Evolutionary conservation across 2,329 filamentous ascomycete genomes (phyloP).

Genomic region (Fusarium keratoplasticum): DNA sequence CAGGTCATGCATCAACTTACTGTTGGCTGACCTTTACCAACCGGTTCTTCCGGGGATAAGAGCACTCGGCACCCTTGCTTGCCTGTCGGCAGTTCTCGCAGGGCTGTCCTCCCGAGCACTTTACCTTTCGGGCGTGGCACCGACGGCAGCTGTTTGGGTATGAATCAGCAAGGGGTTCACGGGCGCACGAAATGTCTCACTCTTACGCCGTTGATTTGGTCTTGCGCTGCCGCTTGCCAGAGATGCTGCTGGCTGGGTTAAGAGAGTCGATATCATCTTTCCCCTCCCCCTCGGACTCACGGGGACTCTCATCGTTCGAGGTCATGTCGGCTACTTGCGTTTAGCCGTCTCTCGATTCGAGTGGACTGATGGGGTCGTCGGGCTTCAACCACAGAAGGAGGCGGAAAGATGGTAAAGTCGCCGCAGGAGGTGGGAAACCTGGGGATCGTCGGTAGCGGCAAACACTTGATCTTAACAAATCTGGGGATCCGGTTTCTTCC

Average conservation of each 20-base stretch:
- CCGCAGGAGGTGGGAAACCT: background rate
- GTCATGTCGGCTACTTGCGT: slow-evolving; percentile 27
- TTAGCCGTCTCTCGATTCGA: background rate
- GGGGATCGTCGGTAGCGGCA: background rate
- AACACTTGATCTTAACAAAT: slow-evolving; percentile 1
- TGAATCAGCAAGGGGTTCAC: background rate
- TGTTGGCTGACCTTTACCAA: slow-evolving; percentile 49
- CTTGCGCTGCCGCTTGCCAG: slow-evolving; percentile 33
- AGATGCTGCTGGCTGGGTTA: slow-evolving; percentile 12
- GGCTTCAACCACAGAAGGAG: background rate
- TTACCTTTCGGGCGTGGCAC: slow-evolving; percentile 51
- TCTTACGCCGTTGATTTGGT: slow-evolving; percentile 44
- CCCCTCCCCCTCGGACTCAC: slow-evolving; percentile 31
- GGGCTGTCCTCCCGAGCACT: slow-evolving; percentile 49
- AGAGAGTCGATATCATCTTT: slow-evolving; percentile 32
- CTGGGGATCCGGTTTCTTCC: slow-evolving; percentile 18
- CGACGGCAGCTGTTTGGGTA: slow-evolving; percentile 41
- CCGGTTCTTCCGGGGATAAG: slow-evolving; percentile 49
- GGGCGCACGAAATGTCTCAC: background rate
- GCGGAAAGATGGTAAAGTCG: background rate
- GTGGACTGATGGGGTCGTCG: background rate
- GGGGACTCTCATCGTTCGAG: slow-evolving; percentile 18
- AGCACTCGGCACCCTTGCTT: slow-evolving; percentile 46
- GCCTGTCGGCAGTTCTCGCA: slow-evolving; percentile 49
- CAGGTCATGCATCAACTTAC: slow-evolving; percentile 17